A percentile compares a stretch with the other conserved stretches of the same genome.
Evolutionary conservation across 768 basidiomycete genomes (phyloP).

Genomic region (Boletales sp.): DNA sequence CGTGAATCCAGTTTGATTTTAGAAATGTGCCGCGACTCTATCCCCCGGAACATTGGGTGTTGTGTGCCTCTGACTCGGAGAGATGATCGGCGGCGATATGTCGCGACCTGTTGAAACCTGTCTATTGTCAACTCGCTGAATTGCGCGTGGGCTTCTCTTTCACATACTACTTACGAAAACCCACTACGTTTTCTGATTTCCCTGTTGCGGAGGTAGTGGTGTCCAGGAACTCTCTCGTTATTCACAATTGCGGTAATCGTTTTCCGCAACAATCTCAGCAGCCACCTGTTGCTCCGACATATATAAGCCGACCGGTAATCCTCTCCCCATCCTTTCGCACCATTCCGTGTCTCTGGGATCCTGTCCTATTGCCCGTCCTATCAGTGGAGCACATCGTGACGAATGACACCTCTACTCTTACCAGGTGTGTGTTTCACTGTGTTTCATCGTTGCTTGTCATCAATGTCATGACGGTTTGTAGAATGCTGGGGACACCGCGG

Average conservation of each 20-base stretch:
- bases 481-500: slow-evolving; percentile 84
- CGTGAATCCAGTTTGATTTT: no score
- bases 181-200: slow-evolving; percentile 1
- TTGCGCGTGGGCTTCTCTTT: not conserved
- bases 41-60: no score
- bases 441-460: not conserved
- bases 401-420: slow-evolving; percentile 22
- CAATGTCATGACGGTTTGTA: slow-evolving; percentile 10
- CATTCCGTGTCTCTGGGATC: not conserved
- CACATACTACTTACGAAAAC: slow-evolving; percentile 12
- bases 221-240: not conserved
- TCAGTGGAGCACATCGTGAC: slow-evolving; percentile 2
- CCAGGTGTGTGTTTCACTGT: slow-evolving; percentile 23
- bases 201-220: not conserved
- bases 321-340: not conserved
- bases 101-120: no score
- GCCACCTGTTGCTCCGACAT: slow-evolving; percentile 10
- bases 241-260: slow-evolving; percentile 4
- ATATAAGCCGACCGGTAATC: slow-evolving; percentile 20
- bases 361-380: not conserved
- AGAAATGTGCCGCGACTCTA: no score
- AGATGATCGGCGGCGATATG: no score
- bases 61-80: no score
- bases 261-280: slow-evolving; percentile 21
- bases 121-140: not conserved